Base-by-base conservation (phyloP, 805 yeast species). In the Jamesozyma spencerorum region DNA sequence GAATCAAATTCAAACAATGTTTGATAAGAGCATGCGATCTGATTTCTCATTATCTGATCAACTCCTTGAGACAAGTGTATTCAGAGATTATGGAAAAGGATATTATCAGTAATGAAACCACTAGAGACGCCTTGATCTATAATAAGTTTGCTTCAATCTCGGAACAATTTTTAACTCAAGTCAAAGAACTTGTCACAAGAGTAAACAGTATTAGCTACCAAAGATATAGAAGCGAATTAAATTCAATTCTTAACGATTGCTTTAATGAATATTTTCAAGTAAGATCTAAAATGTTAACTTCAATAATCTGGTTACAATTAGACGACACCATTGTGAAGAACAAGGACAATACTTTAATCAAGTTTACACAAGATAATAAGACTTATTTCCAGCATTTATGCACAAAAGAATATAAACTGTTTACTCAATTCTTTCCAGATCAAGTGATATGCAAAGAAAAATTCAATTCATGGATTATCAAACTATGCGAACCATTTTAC, bases 1-100 rank as follows among this genome's bases (percentile, higher is more conserved):
- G 71, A 36, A 75, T 78, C 47, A 72, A 88, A 43, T 85, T 85
- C 63, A 75, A 83, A 46, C 94, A 85, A 51, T 85, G 95, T 53
- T 69, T 86, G 71, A 78, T 88, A 1, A 71, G 95, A 43, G 80
- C 94, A 1, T 68, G 86, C 36, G 77, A 92, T 0, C 65, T 90
- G 44, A 74, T 86, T 13, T 72, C 81, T 47, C 84, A 80, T 51
- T 85, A 79, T 54, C 61, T 84, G 40, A 68, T 67, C 8, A 65
- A 60, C 41, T 46, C 53, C 26, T 48, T 75, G 41, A 67, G 68
- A 41, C 55, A 50, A 20, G 47, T 58, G 2, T 51, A 55, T 38
- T 53, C 47, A 41, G 65, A 63, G 13, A 54, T 68, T 24, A 40
- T 45, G 1, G 39, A 43, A 11, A 64, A 60, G 39, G 17, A 62